Evolutionary conservation across 768 basidiomycete genomes (phyloP), one percentile per base, ranked within the genome.

Genomic region (Phaeotremella skinneri): DNA sequence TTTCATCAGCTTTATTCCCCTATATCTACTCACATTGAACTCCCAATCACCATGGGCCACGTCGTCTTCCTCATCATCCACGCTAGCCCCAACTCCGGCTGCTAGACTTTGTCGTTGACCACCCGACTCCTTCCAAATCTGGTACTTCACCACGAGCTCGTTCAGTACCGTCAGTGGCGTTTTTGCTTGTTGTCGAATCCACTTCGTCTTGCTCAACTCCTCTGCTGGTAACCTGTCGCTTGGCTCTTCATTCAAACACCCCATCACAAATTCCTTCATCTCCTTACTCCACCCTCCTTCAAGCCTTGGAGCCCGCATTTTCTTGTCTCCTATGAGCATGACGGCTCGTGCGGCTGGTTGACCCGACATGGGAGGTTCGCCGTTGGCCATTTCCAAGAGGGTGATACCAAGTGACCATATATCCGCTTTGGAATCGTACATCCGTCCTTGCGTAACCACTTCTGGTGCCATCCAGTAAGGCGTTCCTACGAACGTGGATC

Each of bases 381-480:
- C 96, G 72, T 90, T 92, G 67, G 87, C 85, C 87, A 97, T 94
- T 76, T 99, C 96, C 69, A 90, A 92, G 20, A 94, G 82, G 78
- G 93, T 88, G 73, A 99, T 93, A 4, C 96, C 96, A 57, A 99
- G 79, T 70, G 90, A 92, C 96, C 96, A 98, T 42, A 99, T 91
- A 71, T 99, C 96, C 2, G 94, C 96, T 75, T 96, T 98, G 52
- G 89, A 88, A 72, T 99, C 94, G 77, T 99, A 98, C 42, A 86
- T 82, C n/a, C 90, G 85, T 11, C 89, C 86, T 53, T 79, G 79
- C 64, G 91, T 89, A 16, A 94, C 90, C 2, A 98, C 91, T 77
- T 99, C 96, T 0, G 96, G 96, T 0, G 96, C 96, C 96, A 99
- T 99, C 94, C 94, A 98, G 74, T 96, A 91, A 0, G 93, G 94